These are phyloP conservation scores for Ceriops decandra DNA, from an alignment of 345 rosid species.

Conservation along the genomic window DNA sequence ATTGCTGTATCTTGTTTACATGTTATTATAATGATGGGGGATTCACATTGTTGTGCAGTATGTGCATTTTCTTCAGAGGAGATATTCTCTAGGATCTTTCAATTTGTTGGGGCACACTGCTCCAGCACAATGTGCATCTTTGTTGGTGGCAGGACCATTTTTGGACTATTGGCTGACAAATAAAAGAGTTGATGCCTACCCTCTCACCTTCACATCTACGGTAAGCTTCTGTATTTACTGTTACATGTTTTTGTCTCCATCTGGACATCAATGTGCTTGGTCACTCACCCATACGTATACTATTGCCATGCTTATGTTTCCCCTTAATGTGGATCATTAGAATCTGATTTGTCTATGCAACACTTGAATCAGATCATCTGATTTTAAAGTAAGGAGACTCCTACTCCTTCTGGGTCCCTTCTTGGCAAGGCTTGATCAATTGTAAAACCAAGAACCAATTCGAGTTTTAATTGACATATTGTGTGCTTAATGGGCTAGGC, in stretches of 20 bases:
- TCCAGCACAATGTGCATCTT: conserved; percentile 88
- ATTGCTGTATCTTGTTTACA: conserved; percentile 5
- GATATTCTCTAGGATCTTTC: conserved; percentile 85
- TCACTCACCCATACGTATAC: not conserved
- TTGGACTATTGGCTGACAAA: conserved; percentile 81
- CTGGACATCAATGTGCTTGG: not conserved
- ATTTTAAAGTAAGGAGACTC: not conserved
- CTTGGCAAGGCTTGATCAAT: conserved; percentile 1
- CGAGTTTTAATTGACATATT: not conserved
- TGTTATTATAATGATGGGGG: not conserved
- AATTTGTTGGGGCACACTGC: conserved; percentile 93
- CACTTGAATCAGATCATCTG: not conserved
- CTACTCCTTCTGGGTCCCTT: not conserved
- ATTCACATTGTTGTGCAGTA: conserved; percentile 48
- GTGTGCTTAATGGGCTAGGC: not conserved
- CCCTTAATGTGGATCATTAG: not conserved
- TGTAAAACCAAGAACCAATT: not conserved
- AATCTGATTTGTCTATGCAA: too few relatives aligned
- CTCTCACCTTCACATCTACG: conserved; percentile 50
- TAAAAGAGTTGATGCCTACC: conserved; percentile 68
- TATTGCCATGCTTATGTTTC: not conserved
- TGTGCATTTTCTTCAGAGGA: conserved; percentile 89
- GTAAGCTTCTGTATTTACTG: conserved; percentile 37
- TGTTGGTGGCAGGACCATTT: conserved; percentile 82
- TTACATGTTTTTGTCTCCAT: not conserved